Conservation (phyloP, 306 rosid genomes). For the Prunus mira region DNA sequence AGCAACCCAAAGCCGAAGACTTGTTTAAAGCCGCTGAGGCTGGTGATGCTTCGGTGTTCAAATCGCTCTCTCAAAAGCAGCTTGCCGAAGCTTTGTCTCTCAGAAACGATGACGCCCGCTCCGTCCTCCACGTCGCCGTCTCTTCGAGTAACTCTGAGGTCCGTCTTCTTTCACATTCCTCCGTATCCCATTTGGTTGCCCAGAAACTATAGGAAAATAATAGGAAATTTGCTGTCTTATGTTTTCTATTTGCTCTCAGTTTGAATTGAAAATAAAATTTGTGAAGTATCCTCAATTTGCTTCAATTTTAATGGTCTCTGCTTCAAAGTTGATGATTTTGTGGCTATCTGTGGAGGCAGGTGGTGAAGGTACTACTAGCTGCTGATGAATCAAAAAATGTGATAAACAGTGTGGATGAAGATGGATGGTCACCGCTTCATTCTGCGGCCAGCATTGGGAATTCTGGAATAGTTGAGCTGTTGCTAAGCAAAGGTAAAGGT, state of each 20-base stretch:
- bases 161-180: not conserved
- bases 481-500: slow-evolving; percentile 53
- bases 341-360: slow-evolving; percentile 29
- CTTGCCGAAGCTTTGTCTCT: slow-evolving; percentile 58
- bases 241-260: not conserved
- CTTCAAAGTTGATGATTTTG: not conserved
- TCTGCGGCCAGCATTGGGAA: slow-evolving; percentile 86
- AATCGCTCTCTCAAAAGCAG: slow-evolving; percentile 34
- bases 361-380: slow-evolving; percentile 52
- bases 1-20: slow-evolving; percentile 35
- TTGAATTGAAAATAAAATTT: not conserved
- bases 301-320: not conserved
- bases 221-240: not conserved
- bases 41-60: slow-evolving; percentile 54
- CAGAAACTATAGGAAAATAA: not conserved
- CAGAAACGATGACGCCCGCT: slow-evolving; percentile 77
- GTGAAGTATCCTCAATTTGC: not conserved
- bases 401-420: slow-evolving; percentile 75
- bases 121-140: slow-evolving; percentile 78
- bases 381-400: slow-evolving; percentile 44
- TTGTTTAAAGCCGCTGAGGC: slow-evolving; percentile 78
- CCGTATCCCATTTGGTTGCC: not conserved
- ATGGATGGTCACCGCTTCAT: slow-evolving; percentile 94
- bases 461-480: slow-evolving; percentile 47
- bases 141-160: slow-evolving; percentile 74